Base-by-base conservation (phyloP, 192 early-diverging fungal genomes). In the Entomortierella parvispora region DNA sequence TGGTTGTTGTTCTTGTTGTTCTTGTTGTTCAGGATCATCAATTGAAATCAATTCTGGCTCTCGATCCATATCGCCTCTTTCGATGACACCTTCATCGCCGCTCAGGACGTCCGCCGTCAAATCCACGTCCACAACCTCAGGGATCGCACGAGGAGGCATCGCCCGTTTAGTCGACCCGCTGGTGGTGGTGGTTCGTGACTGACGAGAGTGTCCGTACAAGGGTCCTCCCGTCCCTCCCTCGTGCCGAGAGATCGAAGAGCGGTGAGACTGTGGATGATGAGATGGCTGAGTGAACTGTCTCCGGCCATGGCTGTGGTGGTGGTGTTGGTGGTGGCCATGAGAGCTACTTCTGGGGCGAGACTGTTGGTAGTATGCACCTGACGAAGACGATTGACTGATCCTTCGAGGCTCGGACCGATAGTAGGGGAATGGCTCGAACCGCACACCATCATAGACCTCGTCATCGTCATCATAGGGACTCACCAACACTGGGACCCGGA, bases 401-500 rank as follows among this genome's bases (percentile, higher is more conserved):
- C 32, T 56, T 29, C 34, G 15, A 25, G 10, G 12, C 11, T 10
- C 28, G 58, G 26, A 11, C 18, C 20, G 37, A n/a, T 20, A 23
- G 28, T 46, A 22, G 1, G 61, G 48, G 12, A 31, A n/a, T 0
- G 51, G 32, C 22, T 77, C 74, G 20, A 64, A 63, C 4, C 45
- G 63, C 37, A 53, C 14, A 10, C 74, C 74, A 11, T 77, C 74
- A 50, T 77, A 77, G 31, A 68, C 28, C 4, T 77, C 65, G 4
- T 37, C 47, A 6, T 77, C 66, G 14, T 68, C 60, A 20, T 68
- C 65, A 15, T 68, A 68, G 6, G 65, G 61, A 23, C 45, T 62
- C 32, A 68, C 74, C 11, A 77, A 9, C 15, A 58, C 22, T 2
- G 74, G 74, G 22, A 77, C 68, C 26, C 60, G 59, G 74, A 77